Base-by-base conservation (phyloP, 1,284 basidiomycete genomes). In the Neolentinus lepideus region DNA sequence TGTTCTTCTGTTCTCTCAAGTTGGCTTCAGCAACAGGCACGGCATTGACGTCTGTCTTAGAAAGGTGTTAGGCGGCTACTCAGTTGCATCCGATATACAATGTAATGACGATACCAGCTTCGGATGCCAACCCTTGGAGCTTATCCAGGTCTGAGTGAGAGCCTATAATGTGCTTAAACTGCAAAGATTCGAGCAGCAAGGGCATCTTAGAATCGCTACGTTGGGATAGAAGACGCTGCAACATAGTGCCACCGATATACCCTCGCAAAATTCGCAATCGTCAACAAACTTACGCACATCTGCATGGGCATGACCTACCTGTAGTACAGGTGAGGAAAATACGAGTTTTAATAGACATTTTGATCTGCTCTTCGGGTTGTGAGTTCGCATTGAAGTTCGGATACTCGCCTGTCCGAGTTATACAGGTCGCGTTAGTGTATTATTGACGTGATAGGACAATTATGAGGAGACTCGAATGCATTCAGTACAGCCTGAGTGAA, bases 1-100 rank as follows among this genome's bases (percentile, higher is more conserved):
- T 67, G 53, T 69, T 71, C 65, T 71, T 75, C 55, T 77, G 58
- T 1, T 80, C 79, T 10, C 62, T 64, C 45, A 82, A 59, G n/a
- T 75, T 75, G 1, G 75, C 74, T 33, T 71, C 58, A 0, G 71
- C 70, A 1, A 75, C 71, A 12, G 61, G 63, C 1, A 74, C 57
- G 54, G 75, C 66, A 54, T 77, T 75, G 14, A 67, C 65, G 57
- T 77, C 71, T 0, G 75, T 75, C 77, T 78, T 14, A 38, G 38
- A 33, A 12, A 45, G 22, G 33, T 14, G 14, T 19, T 25, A 24
- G 26, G 12, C 21, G 1, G 22, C 11, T n/a, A n/a, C n/a, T n/a
- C n/a, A n/a, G n/a, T n/a, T n/a, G n/a, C n/a, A n/a, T n/a, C n/a
- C n/a, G n/a, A n/a, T n/a, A n/a, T n/a, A n/a, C n/a, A n/a, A n/a